Percentiles rank a stretch among this genome's conserved stretches.
phyloP scores from a whole-genome alignment of 768 basidiomycete genomes.

The Obba rivulosa region DNA sequence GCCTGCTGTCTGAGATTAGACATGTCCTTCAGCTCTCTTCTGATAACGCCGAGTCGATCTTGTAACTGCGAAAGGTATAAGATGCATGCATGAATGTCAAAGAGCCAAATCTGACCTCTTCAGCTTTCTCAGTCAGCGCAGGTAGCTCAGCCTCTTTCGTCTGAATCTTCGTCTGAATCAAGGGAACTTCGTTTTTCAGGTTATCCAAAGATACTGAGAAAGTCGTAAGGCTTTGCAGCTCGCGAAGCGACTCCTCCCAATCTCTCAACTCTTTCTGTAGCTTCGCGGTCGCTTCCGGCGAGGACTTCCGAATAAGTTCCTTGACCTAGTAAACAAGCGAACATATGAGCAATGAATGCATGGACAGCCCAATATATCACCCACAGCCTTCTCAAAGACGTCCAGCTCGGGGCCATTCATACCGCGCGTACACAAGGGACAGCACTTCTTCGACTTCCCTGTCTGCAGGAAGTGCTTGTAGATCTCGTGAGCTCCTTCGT shows the following conservation, averaged over 20 bases:
- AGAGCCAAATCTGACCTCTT: conserved; percentile 47
- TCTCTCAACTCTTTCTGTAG: conserved; percentile 41
- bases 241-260: conserved; percentile 58
- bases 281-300: conserved; percentile 40
- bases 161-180: conserved; percentile 56
- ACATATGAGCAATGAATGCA: neutral
- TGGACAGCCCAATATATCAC: conserved; percentile 33
- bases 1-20: conserved; percentile 56
- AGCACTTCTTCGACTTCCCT: conserved; percentile 62
- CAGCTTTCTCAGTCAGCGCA: conserved; percentile 43
- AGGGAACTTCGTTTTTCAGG: conserved; percentile 63
- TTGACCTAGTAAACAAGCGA: conserved; percentile 45
- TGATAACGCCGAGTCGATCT: conserved; percentile 46
- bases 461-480: conserved; percentile 51
- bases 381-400: conserved; percentile 59
- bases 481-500: conserved; percentile 34
- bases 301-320: conserved; percentile 52
- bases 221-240: conserved; percentile 56
- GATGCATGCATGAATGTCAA: neutral
- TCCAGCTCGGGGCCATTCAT: conserved; percentile 49
- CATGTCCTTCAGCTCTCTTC: conserved; percentile 58
- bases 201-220: conserved; percentile 48
- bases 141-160: conserved; percentile 52
- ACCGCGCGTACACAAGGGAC: conserved; percentile 70
- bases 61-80: conserved; percentile 35